phyloP scores from a whole-genome alignment of 1,139 yeast species.

The Sugiyamaella neomexicana region DNA sequence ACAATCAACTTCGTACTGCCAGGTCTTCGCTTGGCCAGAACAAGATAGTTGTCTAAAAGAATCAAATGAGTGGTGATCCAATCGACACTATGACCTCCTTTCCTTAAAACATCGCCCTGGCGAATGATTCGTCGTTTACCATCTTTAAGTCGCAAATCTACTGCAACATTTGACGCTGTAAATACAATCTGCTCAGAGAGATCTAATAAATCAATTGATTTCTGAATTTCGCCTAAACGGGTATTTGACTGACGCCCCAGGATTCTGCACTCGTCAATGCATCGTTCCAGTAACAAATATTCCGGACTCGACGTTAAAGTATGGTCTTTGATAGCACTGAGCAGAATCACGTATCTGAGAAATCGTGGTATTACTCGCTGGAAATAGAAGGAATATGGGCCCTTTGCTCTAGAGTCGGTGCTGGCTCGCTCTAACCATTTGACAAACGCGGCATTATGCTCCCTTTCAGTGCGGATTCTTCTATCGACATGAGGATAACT shows the following conservation, averaged over 20 bases:
- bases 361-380: slow-evolving; percentile 77
- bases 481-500: slow-evolving; percentile 40
- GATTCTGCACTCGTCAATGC: slow-evolving; percentile 51
- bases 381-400: slow-evolving; percentile 61
- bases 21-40: slow-evolving; percentile 58
- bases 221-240: slow-evolving; percentile 43
- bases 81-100: slow-evolving; percentile 60
- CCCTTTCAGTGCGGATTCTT: slow-evolving; percentile 42
- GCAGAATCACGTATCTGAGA: slow-evolving; percentile 67
- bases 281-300: slow-evolving; percentile 52
- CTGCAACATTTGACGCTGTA: slow-evolving; percentile 40
- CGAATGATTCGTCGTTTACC: slow-evolving; percentile 51
- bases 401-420: slow-evolving; percentile 48
- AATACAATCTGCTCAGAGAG: slow-evolving; percentile 40
- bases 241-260: slow-evolving; percentile 53
- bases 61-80: slow-evolving; percentile 53
- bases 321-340: slow-evolving; percentile 56
- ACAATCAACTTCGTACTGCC: slow-evolving; percentile 40
- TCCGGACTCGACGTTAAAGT: slow-evolving; percentile 58
- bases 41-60: slow-evolving; percentile 68
- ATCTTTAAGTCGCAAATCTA: slow-evolving; percentile 55
- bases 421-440: slow-evolving; percentile 51
- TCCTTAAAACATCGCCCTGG: slow-evolving; percentile 61
- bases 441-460: slow-evolving; percentile 50
- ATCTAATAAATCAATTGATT: slow-evolving; percentile 45